Base-by-base conservation (phyloP, 176 grass and related monocot genomes). In the Zea luxurians region DNA sequence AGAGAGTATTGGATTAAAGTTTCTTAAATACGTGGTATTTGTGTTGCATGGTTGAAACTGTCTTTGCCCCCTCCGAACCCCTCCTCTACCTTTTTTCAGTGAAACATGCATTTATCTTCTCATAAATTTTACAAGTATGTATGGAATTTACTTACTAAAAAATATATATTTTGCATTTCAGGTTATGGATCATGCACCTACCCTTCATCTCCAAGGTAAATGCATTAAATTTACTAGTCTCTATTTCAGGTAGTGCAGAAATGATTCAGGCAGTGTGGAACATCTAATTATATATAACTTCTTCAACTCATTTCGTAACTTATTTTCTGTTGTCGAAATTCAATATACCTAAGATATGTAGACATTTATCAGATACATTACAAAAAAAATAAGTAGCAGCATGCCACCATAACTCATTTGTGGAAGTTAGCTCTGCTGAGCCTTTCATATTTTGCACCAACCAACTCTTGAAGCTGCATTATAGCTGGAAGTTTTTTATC, bases 171-270 rank as follows among this genome's bases (percentile, higher is more conserved):
- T 64, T 87, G 20, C 13, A 40, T 76, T 84, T 60, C 77, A 89
- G 77, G 82, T 66, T 85, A 82, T 77, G 82, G 82, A 66, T 89
- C 82, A 36, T 89, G 81, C 59, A 89, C 83, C n/a, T 85, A 78
- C 61, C 83, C 79, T 79, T 35, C 81, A 16, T 83, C 85, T 13
- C 64, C 71, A 68, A 80, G 86, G 86, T 88, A 84, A 41, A 64
- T 59, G 0, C 57, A 64, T 84, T 48, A 13, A 1, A 75, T 54
- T 1, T 48, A n/a, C 38, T 16, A 35, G 5, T 13, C 38, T 40
- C 72, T 12, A 27, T 65, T 64, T 45, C 21, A 47, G 65, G 3
- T 11, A 45, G 20, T 70, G 10, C 16, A 46, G 3, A 34, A 45
- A 59, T 4, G 27, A 63, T 62, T 11, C 53, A 21, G 0, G 35